Base-by-base conservation (phyloP, 2,329 filamentous ascomycete species). In the Trichoderma koningiopsis region DNA sequence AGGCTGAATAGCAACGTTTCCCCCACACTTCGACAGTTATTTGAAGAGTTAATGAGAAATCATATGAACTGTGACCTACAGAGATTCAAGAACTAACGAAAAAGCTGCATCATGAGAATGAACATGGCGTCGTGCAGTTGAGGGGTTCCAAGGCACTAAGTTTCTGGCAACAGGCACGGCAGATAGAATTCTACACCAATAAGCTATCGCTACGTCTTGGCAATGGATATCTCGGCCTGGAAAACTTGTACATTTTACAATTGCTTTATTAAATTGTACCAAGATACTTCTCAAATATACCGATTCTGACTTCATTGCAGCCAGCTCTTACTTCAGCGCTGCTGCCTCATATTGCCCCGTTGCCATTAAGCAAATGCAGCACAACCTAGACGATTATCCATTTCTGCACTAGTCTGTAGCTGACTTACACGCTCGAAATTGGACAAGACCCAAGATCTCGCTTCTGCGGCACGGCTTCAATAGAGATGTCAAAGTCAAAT, bases 401-500 rank as follows among this genome's bases (percentile, higher is more conserved):
- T 14, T 43, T 19, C 27, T 5, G 61, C 40, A 16, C 61, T 43
- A 52, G 60, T 40, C 16, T 29, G 40, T 33, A 63, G 31, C 60
- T 29, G 31, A 57, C 11, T 55, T 53, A 68, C 33, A 68, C 56
- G 55, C 64, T 61, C 16, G 68, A 70, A 24, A 74, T 24, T 2
- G 75, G 68, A 52, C 75, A 76, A 6, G 72, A 62, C 13, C 73
- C 75, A 29, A 75, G 24, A 22, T 72, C 63, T 37, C 72, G 66
- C 70, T 73, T 74, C 24, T 70, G 65, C 31, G 73, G 68, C n/a
- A 71, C 72, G 0, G 70, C 70, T 35, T 76, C 75, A 19, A 76
- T 61, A 1, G 89, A 87, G 73, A 97, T 95, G 77, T 97, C 94
- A 79, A 97, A 97, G 76, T 96, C 92, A 75, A 97, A 97, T 65